A percentile compares a stretch with the other conserved stretches of the same genome.
Evolutionary conservation across 2,329 filamentous ascomycete genomes (phyloP).

Genomic region (Catunica adiposa): DNA sequence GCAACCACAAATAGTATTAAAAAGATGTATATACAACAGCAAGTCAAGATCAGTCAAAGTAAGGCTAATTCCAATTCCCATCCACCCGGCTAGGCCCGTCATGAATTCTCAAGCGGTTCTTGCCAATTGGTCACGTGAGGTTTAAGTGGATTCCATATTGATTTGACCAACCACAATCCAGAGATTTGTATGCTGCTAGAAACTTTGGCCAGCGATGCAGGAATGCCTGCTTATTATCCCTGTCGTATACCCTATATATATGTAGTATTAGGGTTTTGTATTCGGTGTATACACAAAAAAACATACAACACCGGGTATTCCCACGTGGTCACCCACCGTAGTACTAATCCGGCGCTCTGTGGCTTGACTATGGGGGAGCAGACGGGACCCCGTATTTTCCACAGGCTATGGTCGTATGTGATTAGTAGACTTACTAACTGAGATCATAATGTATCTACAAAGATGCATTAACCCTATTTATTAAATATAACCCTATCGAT

Average conservation of each 20-base stretch:
- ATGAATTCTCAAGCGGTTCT: not conserved
- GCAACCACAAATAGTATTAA: constrained; percentile 4
- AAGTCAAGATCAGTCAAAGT: not conserved
- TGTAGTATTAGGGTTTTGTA: too few species aligned
- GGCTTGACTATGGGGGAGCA: too few species aligned
- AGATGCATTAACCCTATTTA: too few species aligned
- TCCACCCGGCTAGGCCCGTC: not conserved
- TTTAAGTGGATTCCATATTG: not conserved
- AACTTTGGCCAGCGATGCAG: not conserved
- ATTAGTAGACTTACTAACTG: not conserved
- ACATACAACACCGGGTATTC: constrained; percentile 3
- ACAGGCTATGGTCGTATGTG: too few species aligned
- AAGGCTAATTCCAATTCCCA: not conserved
- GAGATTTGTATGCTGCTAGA: constrained; percentile 2
- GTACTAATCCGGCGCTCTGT: too few species aligned
- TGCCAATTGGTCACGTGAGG: not conserved
- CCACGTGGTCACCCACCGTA: constrained; percentile 2
- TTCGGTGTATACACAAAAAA: too few species aligned
- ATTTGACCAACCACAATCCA: not conserved
- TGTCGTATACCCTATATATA: too few species aligned
- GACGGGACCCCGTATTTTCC: too few species aligned
- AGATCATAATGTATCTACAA: not conserved
- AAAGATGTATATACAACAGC: not conserved
- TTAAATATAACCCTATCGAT: too few species aligned
- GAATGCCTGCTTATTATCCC: too few species aligned